A percentile compares a stretch with the other conserved stretches of the same genome.
Evolutionary conservation across 2,329 filamentous ascomycete genomes (phyloP).

Genomic region (Pyrenochaeta sp.): DNA sequence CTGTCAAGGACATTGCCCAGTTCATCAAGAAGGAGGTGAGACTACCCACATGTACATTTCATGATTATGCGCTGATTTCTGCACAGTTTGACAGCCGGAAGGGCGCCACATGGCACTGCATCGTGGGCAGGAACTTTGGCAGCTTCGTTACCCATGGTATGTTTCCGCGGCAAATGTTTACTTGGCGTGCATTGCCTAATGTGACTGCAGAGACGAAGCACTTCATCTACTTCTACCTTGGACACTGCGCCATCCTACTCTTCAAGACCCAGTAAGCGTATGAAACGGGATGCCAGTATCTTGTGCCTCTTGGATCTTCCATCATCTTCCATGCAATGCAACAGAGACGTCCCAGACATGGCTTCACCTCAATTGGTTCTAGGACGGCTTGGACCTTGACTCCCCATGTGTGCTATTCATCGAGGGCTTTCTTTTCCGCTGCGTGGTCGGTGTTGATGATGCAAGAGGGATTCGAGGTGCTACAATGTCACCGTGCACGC

Average conservation of each 20-base stretch:
- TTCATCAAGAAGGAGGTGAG: slow-evolving; percentile 90
- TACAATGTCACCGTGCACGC: slow-evolving; percentile 5
- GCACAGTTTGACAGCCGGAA: slow-evolving; percentile 92
- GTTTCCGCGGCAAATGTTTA: slow-evolving; percentile 25
- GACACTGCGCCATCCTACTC: slow-evolving; percentile 95
- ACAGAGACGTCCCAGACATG: slow-evolving; percentile 1
- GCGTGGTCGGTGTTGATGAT: background rate
- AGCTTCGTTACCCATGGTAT: slow-evolving; percentile 98
- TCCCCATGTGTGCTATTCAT: background rate
- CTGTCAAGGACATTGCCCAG: slow-evolving; percentile 85
- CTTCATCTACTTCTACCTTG: slow-evolving; percentile 99
- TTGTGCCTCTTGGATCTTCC: slow-evolving; percentile 4
- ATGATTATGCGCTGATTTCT: slow-evolving; percentile 23
- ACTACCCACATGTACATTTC: background rate
- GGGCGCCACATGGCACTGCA: slow-evolving; percentile 99
- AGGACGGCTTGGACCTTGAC: background rate
- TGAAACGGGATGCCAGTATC: slow-evolving; percentile 10
- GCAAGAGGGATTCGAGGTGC: slow-evolving; percentile 6
- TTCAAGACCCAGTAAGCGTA: slow-evolving; percentile 90
- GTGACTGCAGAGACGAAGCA: slow-evolving; percentile 86
- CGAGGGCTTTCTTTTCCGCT: background rate
- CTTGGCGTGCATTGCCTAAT: slow-evolving; percentile 18
- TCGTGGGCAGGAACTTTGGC: slow-evolving; percentile 97
- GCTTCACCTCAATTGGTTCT: slow-evolving; percentile 15
- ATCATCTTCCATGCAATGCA: slow-evolving; percentile 3